Evolutionary conservation across 148 eudicot species (phyloP).

Genomic region (Silene latifolia): DNA sequence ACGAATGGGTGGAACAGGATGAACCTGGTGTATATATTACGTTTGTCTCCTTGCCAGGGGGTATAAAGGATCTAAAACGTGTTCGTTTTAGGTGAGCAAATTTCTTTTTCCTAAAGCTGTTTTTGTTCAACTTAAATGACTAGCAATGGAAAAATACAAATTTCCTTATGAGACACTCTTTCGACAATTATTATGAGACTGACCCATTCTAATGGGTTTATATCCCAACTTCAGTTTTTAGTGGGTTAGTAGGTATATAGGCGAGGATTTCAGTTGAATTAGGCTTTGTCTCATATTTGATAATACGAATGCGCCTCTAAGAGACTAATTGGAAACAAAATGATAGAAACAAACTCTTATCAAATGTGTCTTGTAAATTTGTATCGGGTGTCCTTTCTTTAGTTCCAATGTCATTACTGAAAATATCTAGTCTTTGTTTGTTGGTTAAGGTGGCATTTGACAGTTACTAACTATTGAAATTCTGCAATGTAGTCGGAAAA

Average conservation of each 20-base stretch:
- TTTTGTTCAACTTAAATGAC: neutral
- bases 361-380: neutral
- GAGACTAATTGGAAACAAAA: no score
- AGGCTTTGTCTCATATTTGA: no score
- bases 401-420: neutral
- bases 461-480: neutral
- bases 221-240: no score
- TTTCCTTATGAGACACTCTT: neutral
- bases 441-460: neutral
- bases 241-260: no score
- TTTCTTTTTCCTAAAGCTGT: constrained; percentile 4
- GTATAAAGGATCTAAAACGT: constrained; percentile 83
- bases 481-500: constrained; percentile 69
- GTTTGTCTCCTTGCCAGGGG: constrained; percentile 83
- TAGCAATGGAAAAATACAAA: neutral
- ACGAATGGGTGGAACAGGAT: constrained; percentile 97
- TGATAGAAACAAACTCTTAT: neutral
- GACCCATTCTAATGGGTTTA: neutral
- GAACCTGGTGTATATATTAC: constrained; percentile 97
- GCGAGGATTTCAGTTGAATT: no score
- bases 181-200: neutral
- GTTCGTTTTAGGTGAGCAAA: constrained; percentile 86
- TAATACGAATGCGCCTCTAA: no score
- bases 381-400: neutral
- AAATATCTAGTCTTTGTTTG: neutral